Evolutionary conservation across 805 yeast species (phyloP), one percentile per base, ranked within the genome.

Genomic region (Suhomyces sp.): DNA sequence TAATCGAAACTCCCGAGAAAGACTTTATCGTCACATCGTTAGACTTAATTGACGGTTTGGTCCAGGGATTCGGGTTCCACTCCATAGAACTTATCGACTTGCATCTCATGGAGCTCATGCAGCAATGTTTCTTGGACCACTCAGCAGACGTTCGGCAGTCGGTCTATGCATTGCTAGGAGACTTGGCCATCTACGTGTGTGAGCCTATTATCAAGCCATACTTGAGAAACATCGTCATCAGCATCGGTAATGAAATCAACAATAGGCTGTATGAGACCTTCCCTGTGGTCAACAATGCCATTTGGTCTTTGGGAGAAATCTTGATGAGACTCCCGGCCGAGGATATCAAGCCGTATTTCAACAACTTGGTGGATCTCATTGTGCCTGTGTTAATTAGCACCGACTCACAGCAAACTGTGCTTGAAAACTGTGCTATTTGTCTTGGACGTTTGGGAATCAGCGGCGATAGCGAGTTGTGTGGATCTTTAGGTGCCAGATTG

Each of bases 281-380:
- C 54, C 83, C 93, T 0, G 90, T 88, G 2, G 85, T 86, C 61
- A 89, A 88, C 69, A 94, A 94, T 68, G 94, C 98, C 1, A 84
- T 90, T 48, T 94, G 99, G 99, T 83, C 97, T 1, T 72, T 88
- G 12, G 98, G 99, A 44, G 96, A 94, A 67, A 83, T 94, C 29
- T 78, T 90, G 3, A 74, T 91, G 62, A 80, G 88, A 52, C 63
- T 82, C 13, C 66, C 79, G 2, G 68, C 68, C 19, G 73, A 76
- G 1, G 74, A 76, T 40, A 60, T 86, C 56, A 71, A 71, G 44
- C 84, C 83, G 13, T 86, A 80, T 62, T 66, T 86, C 45, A 70
- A 67, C 38, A 83, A 83, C 55, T 68, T 87, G 57, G 73, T 85
- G 55, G 77, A 74, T 44, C 68, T 84, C 22, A 68, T 89, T 52